Base-by-base conservation (phyloP, 495 filamentous ascomycete genomes). In the Penicillium steckii region DNA sequence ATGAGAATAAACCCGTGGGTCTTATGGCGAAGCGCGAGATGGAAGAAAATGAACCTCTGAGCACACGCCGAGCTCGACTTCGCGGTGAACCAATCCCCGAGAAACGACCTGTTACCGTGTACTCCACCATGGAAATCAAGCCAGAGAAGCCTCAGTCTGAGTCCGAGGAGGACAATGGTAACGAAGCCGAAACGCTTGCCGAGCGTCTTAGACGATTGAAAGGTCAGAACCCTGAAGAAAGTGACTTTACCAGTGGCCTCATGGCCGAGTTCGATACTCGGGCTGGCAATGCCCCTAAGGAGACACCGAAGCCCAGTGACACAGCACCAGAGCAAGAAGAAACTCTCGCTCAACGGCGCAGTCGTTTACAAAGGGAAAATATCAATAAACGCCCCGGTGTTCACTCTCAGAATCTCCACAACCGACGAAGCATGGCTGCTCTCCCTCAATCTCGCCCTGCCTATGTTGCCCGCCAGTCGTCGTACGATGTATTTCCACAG, bases 31-130 rank as follows among this genome's bases (percentile, higher is more conserved):
- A 81, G 60, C 82, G 87, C 8, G 83, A 95, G 46, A 70, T 93
- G 55, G 94, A 98, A 67, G 94, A 97, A 57, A 90, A 87, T 43
- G 94, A 98, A 60, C 91, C 94, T 5, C 71, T 98, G 35, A 91
- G 89, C 56, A 75, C 76, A 15, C 85, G 94, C 8, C 83, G 91
- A 29, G 88, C 88, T 24, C 77, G 94, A 55, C 76, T 98, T 13
- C 80, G 83, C 47, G 91, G 88, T 44, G 74, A 77, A 42, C 59
- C 66, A 1, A 26, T 60, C 17, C 61, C 67, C 1, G 60, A 70
- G 8, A 67, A 71, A 42, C 68, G 71, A 4, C 66, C 72, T 8
- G 68, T 54, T 44, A 72, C 69, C 8, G 66, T 75, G 60, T 67
- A 76, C 42, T 55, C 68, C 15, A 37, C 33, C 10, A 59, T 60